These are phyloP conservation scores for Penicillium sp. DNA, from an alignment of 2,329 filamentous ascomycete genomes.

Conservation along the genomic window DNA sequence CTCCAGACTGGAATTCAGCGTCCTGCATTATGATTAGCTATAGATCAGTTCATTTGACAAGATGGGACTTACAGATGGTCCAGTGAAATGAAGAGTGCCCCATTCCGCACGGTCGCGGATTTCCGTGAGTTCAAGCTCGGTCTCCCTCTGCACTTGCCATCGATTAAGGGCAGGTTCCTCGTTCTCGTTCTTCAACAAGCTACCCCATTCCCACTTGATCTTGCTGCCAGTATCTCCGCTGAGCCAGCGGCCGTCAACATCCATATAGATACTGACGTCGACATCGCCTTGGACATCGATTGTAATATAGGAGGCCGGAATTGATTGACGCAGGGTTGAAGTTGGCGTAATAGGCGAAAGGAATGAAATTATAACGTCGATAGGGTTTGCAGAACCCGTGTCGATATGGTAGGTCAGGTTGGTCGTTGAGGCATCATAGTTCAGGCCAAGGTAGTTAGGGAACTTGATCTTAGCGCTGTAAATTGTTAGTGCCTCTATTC, in stretches of 20 bases:
- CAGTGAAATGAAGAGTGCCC: constrained; percentile 77
- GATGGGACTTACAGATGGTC: constrained; percentile 51
- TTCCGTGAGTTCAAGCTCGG: constrained; percentile 71
- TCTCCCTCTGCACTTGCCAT: constrained; percentile 44
- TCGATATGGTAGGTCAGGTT: constrained; percentile 65
- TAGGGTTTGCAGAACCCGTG: constrained; percentile 38
- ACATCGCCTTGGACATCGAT: constrained; percentile 66
- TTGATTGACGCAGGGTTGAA: constrained; percentile 73
- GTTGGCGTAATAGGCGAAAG: constrained; percentile 78
- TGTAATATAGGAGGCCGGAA: constrained; percentile 78
- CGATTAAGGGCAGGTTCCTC: constrained; percentile 42
- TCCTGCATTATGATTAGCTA: constrained; percentile 39
- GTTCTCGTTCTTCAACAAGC: constrained; percentile 42
- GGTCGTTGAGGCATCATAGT: constrained; percentile 68
- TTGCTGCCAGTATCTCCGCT: constrained; percentile 68
- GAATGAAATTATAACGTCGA: constrained; percentile 61
- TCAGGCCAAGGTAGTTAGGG: constrained; percentile 59
- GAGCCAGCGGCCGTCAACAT: constrained; percentile 76
- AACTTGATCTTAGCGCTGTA: constrained; percentile 57
- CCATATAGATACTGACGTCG: constrained; percentile 62
- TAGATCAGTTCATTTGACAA: not conserved
- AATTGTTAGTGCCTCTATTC: constrained; percentile 6
- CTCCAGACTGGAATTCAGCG: constrained; percentile 68
- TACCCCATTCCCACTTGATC: constrained; percentile 67
- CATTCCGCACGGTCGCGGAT: constrained; percentile 74